Evolutionary conservation across 1,284 basidiomycete genomes (phyloP).

Genomic region (Trichosporon sp.): DNA sequence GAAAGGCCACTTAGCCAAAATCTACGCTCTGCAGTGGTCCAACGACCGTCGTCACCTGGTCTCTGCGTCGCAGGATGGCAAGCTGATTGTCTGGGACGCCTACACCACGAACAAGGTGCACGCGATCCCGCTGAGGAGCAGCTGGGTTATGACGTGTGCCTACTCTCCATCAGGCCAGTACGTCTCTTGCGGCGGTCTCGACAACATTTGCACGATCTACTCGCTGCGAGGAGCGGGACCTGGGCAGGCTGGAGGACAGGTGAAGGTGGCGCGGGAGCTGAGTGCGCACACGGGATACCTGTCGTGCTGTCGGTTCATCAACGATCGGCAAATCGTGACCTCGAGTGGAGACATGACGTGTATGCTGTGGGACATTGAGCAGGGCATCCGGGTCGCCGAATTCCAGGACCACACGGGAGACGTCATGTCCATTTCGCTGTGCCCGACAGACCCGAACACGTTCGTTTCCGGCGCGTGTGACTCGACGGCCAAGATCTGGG

Average conservation of each 20-base stretch:
- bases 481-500: slow-evolving; percentile 97
- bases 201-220: slow-evolving; percentile 99
- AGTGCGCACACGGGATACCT: slow-evolving; percentile 97
- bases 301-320: slow-evolving; percentile 96
- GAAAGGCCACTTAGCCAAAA: slow-evolving; percentile 96
- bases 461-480: slow-evolving; percentile 99
- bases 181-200: slow-evolving; percentile 96
- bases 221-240: slow-evolving; percentile 57
- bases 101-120: slow-evolving; percentile 99
- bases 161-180: slow-evolving; percentile 95
- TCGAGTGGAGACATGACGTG: slow-evolving; percentile 99
- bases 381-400: slow-evolving; percentile 88
- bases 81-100: slow-evolving; percentile 99
- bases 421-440: slow-evolving; percentile 96
- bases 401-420: slow-evolving; percentile 99
- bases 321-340: slow-evolving; percentile 95
- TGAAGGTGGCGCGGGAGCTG: slow-evolving; percentile 68
- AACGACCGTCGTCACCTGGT: slow-evolving; percentile 94
- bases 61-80: slow-evolving; percentile 97
- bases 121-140: slow-evolving; percentile 92
- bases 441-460: slow-evolving; percentile 87
- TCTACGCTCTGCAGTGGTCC: slow-evolving; percentile 99
- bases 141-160: slow-evolving; percentile 99
- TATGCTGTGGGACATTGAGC: slow-evolving; percentile 99
- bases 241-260: slow-evolving; percentile 44